Evolutionary conservation across 2,329 filamentous ascomycete species (phyloP), one percentile per base, ranked within the genome.

Genomic region (Drechslerella stenobrocha): DNA sequence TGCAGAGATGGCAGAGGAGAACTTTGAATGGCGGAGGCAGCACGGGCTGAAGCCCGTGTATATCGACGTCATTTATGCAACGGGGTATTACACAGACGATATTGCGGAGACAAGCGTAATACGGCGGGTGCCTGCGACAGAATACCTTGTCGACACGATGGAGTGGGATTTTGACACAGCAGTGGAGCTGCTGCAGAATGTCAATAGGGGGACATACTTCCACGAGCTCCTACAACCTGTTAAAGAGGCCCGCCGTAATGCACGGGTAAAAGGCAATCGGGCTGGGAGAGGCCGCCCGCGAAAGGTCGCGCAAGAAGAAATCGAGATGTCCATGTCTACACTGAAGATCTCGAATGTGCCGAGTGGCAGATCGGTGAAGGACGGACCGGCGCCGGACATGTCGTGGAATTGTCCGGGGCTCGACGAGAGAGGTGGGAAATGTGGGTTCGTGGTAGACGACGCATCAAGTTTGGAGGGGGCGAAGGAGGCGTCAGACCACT

Each of bases 111-210:
- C 50, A 6, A 67, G 55, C 18, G 24, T 60, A 8, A 57, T 67
- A 2, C 45, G 50, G 20, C 45, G 63, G 20, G 55, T 67, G 0
- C 63, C 63, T 2, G 63, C 30, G 20, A 67, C 63, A 7, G 63
- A 67, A 11, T 67, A 67, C 15, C 63, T 67, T 4, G 37, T 67
- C 13, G 63, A 67, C 30, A 67, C 55, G 15, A 53, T 56, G 26
- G 55, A 67, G 15, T 67, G 63, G 63, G 63, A 67, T 22, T 67
- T 67, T 15, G 55, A 67, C 23, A 67, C 63, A 1, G 63, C 63
- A 11, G 51, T 45, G 1, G 63, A 67, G 45, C 35, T 67, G 35
- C 32, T 67, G 45, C 63, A 67, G 15, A 67, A 67, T 34, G 55
- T 67, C 15, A 67, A 67, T 35, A 30, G 55, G 22, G 63, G 63